A percentile compares a stretch with the other conserved stretches of the same genome.
Conservation (phyloP, 331 rosid genomes). For the Malus hybrid region DNA sequence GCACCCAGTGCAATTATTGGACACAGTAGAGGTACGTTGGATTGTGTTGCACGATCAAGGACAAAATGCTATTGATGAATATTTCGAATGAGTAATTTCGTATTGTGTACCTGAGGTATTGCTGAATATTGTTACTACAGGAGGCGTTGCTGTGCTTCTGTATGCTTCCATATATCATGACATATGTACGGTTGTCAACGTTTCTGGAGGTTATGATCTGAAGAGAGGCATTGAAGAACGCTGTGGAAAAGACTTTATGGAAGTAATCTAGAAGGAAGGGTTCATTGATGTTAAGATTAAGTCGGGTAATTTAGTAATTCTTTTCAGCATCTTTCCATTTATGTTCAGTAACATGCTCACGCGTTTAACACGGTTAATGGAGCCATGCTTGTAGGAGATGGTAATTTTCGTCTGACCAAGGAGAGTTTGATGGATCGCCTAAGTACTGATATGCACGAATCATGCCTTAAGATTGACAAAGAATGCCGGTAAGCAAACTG, state of each 20-base stretch:
- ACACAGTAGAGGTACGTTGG: slow-evolving; percentile 68
- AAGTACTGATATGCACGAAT: not conserved
- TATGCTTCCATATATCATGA: slow-evolving; percentile 48
- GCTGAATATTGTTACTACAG: slow-evolving; percentile 24
- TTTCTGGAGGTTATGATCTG: slow-evolving; percentile 66
- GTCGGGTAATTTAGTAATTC: slow-evolving; percentile 26
- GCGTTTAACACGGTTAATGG: not conserved
- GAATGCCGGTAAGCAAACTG: slow-evolving; percentile 46
- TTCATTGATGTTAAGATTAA: slow-evolving; percentile 43
- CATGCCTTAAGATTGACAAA: slow-evolving; percentile 61
- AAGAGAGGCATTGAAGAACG: slow-evolving; percentile 41
- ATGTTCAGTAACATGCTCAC: too few relatives aligned
- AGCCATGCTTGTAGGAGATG: slow-evolving; percentile 21
- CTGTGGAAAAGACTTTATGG: slow-evolving; percentile 44
- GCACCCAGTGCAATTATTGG: slow-evolving; percentile 50
- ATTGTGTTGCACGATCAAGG: not conserved
- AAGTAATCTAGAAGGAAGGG: slow-evolving; percentile 44
- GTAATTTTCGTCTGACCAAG: slow-evolving; percentile 32
- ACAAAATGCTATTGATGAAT: not conserved
- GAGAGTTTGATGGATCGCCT: slow-evolving; percentile 28
- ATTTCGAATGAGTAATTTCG: not conserved
- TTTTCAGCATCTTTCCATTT: too few relatives aligned
- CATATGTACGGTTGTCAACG: slow-evolving; percentile 42
- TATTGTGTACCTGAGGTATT: not conserved
- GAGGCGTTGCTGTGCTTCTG: slow-evolving; percentile 55